phyloP scores from a whole-genome alignment of 208 protist species.

The Endotrypanum monterogeii region DNA sequence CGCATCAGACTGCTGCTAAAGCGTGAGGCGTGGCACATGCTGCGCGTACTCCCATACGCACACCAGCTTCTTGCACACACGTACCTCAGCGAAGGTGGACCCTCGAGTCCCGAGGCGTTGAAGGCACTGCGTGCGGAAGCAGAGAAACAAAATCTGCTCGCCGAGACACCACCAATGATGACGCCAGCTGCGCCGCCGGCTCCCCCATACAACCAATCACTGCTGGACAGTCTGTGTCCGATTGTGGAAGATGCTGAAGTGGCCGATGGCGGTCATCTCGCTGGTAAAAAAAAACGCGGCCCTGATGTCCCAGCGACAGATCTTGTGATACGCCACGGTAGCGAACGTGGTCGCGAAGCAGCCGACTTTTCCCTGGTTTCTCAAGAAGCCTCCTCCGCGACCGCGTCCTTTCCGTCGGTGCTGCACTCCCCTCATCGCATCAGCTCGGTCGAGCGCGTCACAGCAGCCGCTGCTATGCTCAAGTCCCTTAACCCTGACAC shows the following conservation, averaged over 20 bases:
- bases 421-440: conserved; percentile 45
- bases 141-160: conserved; percentile 25
- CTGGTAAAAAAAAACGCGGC: too few species aligned
- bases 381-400: background rate
- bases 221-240: conserved; percentile 18
- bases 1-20: conserved; percentile 47
- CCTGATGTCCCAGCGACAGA: background rate
- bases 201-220: conserved; percentile 24
- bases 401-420: conserved; percentile 14
- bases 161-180: background rate
- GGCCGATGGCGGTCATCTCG: background rate
- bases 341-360: background rate
- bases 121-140: conserved; percentile 54
- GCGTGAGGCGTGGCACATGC: conserved; percentile 38
- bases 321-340: conserved; percentile 1
- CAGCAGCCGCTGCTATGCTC: conserved; percentile 85
- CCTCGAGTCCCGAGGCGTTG: conserved; percentile 48
- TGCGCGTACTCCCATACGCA: conserved; percentile 73
- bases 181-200: background rate
- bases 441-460: conserved; percentile 68
- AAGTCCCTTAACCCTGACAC: conserved; percentile 86
- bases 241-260: background rate
- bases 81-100: conserved; percentile 65
- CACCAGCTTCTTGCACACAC: conserved; percentile 83
- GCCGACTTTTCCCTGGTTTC: background rate